These are phyloP conservation scores for Cercospora brassicicola DNA, from an alignment of 2,329 filamentous ascomycete genomes.

Conservation along the genomic window DNA sequence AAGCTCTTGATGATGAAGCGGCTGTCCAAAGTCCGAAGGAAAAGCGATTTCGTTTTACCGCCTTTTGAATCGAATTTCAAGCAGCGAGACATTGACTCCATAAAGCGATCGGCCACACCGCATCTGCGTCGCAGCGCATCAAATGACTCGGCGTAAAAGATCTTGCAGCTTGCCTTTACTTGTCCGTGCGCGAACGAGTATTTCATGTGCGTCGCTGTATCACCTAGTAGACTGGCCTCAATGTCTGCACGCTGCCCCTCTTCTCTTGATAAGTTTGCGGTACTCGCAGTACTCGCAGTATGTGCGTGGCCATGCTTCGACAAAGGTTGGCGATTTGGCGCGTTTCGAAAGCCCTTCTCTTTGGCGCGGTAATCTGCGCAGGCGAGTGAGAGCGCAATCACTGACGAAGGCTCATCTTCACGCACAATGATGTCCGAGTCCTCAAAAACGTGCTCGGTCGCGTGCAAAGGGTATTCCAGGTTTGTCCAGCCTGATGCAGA, in stretches of 20 bases:
- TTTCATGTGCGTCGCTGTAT: constrained; percentile 88
- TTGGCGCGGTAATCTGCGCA: constrained; percentile 85
- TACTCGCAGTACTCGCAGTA: constrained; percentile 27
- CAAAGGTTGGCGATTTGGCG: constrained; percentile 29
- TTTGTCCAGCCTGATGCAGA: constrained; percentile 92
- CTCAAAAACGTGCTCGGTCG: constrained; percentile 91
- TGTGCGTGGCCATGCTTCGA: constrained; percentile 33
- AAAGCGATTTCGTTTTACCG: constrained; percentile 95
- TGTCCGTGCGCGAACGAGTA: constrained; percentile 93
- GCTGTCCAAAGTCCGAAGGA: constrained; percentile 93
- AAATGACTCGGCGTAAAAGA: constrained; percentile 97
- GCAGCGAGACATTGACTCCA: constrained; percentile 92
- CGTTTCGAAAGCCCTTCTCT: constrained; percentile 63
- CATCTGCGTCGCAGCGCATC: constrained; percentile 92
- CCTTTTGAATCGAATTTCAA: constrained; percentile 98
- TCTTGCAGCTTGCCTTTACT: constrained; percentile 96
- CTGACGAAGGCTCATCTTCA: constrained; percentile 93
- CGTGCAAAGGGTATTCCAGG: constrained; percentile 80
- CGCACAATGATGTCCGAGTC: constrained; percentile 96
- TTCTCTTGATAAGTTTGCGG: constrained; percentile 35
- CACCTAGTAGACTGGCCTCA: constrained; percentile 79
- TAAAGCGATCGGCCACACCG: constrained; percentile 86
- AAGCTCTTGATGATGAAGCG: constrained; percentile 90
- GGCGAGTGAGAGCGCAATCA: constrained; percentile 88
- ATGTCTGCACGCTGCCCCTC: constrained; percentile 66